Conservation (phyloP, 1,139 yeast species). For the Debaryomyces subglobosus region DNA sequence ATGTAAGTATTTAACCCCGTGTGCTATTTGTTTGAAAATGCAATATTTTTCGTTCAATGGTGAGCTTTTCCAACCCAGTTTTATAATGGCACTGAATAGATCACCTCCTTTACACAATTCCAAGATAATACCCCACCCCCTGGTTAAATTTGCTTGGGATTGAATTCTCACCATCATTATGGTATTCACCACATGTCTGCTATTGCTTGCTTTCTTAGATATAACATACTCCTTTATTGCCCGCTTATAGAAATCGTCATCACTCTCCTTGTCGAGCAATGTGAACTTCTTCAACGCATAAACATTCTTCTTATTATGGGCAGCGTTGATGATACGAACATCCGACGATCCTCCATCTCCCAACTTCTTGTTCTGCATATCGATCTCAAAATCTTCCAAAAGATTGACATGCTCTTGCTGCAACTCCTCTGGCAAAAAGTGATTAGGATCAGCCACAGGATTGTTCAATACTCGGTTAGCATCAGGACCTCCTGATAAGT, state of each 20-base stretch:
- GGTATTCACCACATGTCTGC: constrained; percentile 63
- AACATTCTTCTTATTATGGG: constrained; percentile 40
- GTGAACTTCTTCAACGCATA: constrained; percentile 69
- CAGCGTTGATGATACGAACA: constrained; percentile 54
- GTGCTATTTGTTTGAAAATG: constrained; percentile 59
- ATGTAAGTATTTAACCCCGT: constrained; percentile 58
- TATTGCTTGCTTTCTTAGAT: constrained; percentile 52
- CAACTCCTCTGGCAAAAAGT: constrained; percentile 57
- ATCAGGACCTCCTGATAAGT: constrained; percentile 40
- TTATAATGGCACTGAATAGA: constrained; percentile 46
- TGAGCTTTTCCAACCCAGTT: constrained; percentile 52
- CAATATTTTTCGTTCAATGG: constrained; percentile 56
- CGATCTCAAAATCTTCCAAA: constrained; percentile 62
- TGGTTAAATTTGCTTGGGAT: constrained; percentile 51
- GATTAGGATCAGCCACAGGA: constrained; percentile 74
- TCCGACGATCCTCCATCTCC: constrained; percentile 79
- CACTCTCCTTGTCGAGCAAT: constrained; percentile 61
- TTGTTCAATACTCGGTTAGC: constrained; percentile 54
- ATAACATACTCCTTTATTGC: constrained; percentile 66
- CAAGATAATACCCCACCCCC: constrained; percentile 80
- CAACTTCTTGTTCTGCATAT: constrained; percentile 48
- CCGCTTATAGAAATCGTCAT: constrained; percentile 66
- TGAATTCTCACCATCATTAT: constrained; percentile 60
- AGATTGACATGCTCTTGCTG: constrained; percentile 55
- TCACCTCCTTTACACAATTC: constrained; percentile 65